These are phyloP conservation scores for Leishmania lainsoni DNA, from an alignment of 208 protist genomes.

Conservation along the genomic window DNA sequence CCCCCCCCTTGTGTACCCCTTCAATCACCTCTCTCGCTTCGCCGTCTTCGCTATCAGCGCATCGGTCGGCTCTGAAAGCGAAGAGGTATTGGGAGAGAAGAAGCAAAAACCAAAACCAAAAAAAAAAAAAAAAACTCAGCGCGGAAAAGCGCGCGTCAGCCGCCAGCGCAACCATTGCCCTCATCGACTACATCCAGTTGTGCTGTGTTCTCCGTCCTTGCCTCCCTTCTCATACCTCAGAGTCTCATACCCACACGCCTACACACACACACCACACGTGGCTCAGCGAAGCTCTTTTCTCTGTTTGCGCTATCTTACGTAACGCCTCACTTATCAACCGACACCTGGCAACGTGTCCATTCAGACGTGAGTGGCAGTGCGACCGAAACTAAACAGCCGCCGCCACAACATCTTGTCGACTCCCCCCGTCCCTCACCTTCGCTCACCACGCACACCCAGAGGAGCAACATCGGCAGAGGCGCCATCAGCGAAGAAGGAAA, in stretches of 20 bases:
- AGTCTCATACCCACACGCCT: background rate
- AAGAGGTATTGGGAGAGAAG: background rate
- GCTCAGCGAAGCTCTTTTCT: background rate
- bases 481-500: background rate
- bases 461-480: background rate
- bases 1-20: background rate
- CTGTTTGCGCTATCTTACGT: background rate
- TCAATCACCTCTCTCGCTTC: no score
- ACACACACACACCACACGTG: background rate
- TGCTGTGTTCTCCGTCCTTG: background rate
- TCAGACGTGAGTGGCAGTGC: background rate
- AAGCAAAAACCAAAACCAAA: no score
- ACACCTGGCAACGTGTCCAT: background rate
- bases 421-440: background rate
- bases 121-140: background rate
- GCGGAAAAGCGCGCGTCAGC: background rate
- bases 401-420: background rate
- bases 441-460: background rate
- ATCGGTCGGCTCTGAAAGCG: background rate
- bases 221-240: background rate
- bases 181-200: background rate
- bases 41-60: background rate
- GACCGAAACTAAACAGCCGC: conserved; percentile 8
- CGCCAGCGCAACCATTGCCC: background rate
- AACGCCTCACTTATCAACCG: background rate